phyloP scores from a whole-genome alignment of 164 flowering plant genomes.

The Pachysandra terminalis region DNA sequence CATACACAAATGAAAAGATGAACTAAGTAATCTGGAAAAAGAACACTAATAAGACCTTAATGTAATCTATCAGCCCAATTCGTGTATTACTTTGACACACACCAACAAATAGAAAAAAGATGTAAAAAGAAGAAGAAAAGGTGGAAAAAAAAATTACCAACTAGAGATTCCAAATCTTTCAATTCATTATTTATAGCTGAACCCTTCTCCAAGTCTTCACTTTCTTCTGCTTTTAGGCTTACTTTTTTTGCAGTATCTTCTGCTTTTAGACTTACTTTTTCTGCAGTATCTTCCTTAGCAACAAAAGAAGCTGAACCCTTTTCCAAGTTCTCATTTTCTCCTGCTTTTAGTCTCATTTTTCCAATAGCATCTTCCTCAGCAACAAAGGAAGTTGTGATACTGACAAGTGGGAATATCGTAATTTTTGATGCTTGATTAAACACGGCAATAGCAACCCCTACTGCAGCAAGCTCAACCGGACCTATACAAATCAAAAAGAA shows the following conservation, averaged over 20 bases:
- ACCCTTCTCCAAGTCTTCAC: slow-evolving; percentile 20
- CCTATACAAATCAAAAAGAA: slow-evolving; percentile 31
- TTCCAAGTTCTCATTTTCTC: too few relatives aligned
- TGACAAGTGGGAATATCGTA: slow-evolving; percentile 64
- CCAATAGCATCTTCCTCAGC: slow-evolving; percentile 50
- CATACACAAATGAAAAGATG: background rate
- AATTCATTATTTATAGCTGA: slow-evolving; percentile 23
- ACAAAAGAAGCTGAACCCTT: too few relatives aligned
- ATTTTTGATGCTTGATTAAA: slow-evolving; percentile 56
- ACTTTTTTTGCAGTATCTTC: too few relatives aligned
- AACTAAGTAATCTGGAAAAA: background rate
- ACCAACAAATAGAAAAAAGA: background rate
- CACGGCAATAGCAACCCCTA: slow-evolving; percentile 57
- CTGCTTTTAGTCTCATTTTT: too few relatives aligned
- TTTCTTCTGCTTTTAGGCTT: slow-evolving; percentile 10
- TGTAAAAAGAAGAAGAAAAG: background rate
- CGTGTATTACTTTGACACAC: background rate
- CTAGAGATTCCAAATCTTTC: slow-evolving; percentile 26
- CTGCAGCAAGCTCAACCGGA: slow-evolving; percentile 67
- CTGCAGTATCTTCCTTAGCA: too few relatives aligned
- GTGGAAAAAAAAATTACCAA: slow-evolving; percentile 18
- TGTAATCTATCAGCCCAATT: background rate
- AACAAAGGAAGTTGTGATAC: slow-evolving; percentile 60
- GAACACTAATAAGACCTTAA: background rate
- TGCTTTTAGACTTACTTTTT: too few relatives aligned